Conservation (phyloP, 1,284 basidiomycete genomes). For the Fomitopsis pinicola region DNA sequence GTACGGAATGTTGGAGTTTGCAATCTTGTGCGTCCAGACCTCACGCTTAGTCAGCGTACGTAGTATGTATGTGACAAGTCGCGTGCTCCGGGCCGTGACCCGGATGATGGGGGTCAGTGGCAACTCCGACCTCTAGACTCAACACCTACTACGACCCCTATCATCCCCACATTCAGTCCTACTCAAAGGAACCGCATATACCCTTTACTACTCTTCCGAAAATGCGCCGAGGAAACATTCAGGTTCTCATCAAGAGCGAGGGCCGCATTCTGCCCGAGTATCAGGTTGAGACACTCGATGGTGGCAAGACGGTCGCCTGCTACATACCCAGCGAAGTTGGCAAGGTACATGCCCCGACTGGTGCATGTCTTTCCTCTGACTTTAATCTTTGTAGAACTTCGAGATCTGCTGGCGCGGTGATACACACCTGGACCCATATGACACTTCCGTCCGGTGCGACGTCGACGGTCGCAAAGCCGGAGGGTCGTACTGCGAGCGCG, state of each 20-base stretch:
- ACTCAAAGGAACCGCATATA: too few relatives aligned
- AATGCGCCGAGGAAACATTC: background rate
- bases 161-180: background rate
- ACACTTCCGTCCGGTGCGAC: background rate
- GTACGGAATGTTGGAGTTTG: too few relatives aligned
- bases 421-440: background rate
- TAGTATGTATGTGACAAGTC: too few relatives aligned
- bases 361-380: background rate
- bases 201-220: background rate
- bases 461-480: constrained; percentile 6
- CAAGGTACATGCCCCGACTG: background rate
- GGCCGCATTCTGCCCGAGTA: background rate
- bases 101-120: too few relatives aligned
- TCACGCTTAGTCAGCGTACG: too few relatives aligned
- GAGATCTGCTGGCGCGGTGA: constrained; percentile 1
- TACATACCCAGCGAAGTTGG: constrained; percentile 6
- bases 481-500: background rate
- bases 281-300: background rate
- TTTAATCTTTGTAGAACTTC: background rate
- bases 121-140: too few relatives aligned
- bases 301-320: background rate
- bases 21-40: too few relatives aligned
- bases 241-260: background rate
- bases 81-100: too few relatives aligned
- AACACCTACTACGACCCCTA: background rate